Conservation (phyloP, 2,329 filamentous ascomycete species). For the Ceratocystis papillata region DNA sequence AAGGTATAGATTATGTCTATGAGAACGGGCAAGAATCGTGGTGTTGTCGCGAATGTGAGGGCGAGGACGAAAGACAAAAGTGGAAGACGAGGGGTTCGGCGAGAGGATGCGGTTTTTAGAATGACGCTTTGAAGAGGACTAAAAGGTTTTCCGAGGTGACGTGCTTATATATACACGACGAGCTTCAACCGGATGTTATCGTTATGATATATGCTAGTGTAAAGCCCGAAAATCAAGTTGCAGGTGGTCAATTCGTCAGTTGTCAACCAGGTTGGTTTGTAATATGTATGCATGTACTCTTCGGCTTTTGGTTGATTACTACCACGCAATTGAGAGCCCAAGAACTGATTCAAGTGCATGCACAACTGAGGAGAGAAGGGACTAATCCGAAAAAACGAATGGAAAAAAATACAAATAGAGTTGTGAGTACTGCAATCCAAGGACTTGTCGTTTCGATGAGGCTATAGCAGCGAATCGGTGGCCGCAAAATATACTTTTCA, state of each 20-base stretch:
- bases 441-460: neutral
- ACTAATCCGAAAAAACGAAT: neutral
- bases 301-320: slow-evolving; percentile 5
- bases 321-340: neutral
- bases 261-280: neutral
- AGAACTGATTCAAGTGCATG: neutral
- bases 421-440: neutral
- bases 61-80: neutral
- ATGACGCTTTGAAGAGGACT: neutral
- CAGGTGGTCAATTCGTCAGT: neutral
- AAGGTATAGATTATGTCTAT: neutral
- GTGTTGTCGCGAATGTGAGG: neutral
- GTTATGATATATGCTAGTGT: neutral
- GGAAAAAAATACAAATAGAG: neutral
- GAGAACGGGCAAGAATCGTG: neutral
- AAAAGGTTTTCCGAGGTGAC: neutral
- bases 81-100: neutral
- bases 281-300: neutral
- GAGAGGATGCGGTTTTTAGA: neutral
- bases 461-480: neutral
- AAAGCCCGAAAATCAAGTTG: neutral
- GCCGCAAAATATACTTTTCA: slow-evolving; percentile 4
- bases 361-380: neutral
- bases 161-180: neutral
- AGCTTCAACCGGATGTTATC: neutral